These are phyloP conservation scores for Penicillium cataractarum DNA, from an alignment of 495 filamentous ascomycete species.

Conservation along the genomic window DNA sequence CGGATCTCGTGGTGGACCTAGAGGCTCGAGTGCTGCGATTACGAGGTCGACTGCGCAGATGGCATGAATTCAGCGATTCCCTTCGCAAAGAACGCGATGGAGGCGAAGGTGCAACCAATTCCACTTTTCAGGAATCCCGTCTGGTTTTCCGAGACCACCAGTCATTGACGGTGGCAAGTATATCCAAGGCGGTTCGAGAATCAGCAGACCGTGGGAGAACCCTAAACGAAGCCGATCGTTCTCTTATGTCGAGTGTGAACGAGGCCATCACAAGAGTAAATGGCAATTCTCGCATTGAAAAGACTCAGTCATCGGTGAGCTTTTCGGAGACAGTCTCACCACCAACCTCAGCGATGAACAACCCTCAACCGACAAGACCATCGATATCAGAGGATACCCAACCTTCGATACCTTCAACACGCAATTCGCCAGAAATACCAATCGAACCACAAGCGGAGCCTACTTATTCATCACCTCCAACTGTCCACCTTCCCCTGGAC, in stretches of 20 bases:
- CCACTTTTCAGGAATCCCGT: slow-evolving; percentile 22
- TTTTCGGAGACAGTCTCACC: background rate
- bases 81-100: slow-evolving; percentile 29
- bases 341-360: background rate
- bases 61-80: slow-evolving; percentile 67
- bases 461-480: slow-evolving; percentile 16
- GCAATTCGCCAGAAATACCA: slow-evolving; percentile 7
- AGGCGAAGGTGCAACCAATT: slow-evolving; percentile 4
- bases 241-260: slow-evolving; percentile 58
- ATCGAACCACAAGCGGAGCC: slow-evolving; percentile 12
- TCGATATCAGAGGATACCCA: background rate
- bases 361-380: slow-evolving; percentile 4
- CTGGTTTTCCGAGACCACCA: slow-evolving; percentile 44
- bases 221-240: slow-evolving; percentile 50
- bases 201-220: slow-evolving; percentile 37
- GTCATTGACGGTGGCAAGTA: slow-evolving; percentile 45
- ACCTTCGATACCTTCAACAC: background rate
- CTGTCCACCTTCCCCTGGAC: slow-evolving; percentile 25
- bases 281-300: slow-evolving; percentile 45
- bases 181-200: slow-evolving; percentile 44
- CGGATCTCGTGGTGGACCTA: slow-evolving; percentile 59
- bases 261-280: slow-evolving; percentile 58
- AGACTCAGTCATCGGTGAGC: background rate
- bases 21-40: slow-evolving; percentile 64
- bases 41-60: slow-evolving; percentile 64